phyloP scores from a whole-genome alignment of 257 asterid species.

The Petunia axillaris region DNA sequence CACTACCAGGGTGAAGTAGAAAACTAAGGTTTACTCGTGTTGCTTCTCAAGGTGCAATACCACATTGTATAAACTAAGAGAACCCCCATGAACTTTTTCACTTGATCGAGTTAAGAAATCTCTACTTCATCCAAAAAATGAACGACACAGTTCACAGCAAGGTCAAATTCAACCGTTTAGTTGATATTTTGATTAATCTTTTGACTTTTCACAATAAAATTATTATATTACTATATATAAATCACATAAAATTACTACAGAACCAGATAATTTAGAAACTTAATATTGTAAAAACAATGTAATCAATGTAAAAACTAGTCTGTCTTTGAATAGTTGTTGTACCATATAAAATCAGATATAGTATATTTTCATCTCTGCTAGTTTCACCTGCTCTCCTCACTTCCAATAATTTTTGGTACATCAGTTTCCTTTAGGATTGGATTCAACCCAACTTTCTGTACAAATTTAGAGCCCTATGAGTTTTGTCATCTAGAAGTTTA shows the following conservation, averaged over 20 bases:
- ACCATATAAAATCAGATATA: background rate
- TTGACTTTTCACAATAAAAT: background rate
- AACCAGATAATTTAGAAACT: constrained; percentile 2
- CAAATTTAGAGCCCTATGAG: background rate
- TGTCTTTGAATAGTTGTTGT: background rate
- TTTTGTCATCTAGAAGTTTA: background rate
- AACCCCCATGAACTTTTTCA: background rate
- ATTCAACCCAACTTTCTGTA: background rate
- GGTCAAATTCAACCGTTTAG: background rate
- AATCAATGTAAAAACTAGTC: background rate
- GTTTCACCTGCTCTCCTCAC: background rate
- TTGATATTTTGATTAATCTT: background rate
- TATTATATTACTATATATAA: background rate
- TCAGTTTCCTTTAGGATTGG: background rate
- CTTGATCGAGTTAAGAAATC: background rate
- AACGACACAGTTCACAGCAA: constrained; percentile 1
- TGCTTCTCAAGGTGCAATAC: background rate
- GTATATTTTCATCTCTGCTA: background rate
- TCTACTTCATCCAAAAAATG: background rate
- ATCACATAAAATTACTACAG: background rate
- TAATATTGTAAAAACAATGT: background rate
- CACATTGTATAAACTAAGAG: background rate
- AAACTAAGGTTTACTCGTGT: background rate
- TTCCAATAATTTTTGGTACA: constrained; percentile 21
- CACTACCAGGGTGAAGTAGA: constrained; percentile 7